phyloP scores from a whole-genome alignment of 2,329 filamentous ascomycete genomes.

The Fonsecaea multimorphosa region DNA sequence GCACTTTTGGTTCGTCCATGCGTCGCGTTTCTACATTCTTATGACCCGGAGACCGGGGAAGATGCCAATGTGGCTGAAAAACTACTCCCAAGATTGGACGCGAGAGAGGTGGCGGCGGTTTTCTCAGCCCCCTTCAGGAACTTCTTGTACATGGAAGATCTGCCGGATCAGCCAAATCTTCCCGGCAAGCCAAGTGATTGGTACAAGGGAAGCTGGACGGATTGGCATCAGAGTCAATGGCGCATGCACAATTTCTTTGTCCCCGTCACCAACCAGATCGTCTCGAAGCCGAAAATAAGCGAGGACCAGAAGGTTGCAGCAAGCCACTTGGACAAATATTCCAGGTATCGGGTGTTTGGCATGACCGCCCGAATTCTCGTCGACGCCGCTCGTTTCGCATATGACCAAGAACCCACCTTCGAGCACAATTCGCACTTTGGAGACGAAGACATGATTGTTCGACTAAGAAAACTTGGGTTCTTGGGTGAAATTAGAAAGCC shows the following conservation, averaged over 20 bases:
- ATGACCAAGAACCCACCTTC: conserved; percentile 81
- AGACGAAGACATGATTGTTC: conserved; percentile 69
- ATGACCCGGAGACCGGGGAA: conserved; percentile 52
- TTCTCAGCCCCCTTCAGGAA: conserved; percentile 89
- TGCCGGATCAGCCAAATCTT: conserved; percentile 51
- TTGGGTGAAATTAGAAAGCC: conserved; percentile 59
- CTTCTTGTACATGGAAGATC: conserved; percentile 71
- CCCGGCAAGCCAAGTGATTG: conserved; percentile 66
- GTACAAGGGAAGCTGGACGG: conserved; percentile 84
- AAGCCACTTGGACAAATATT: conserved; percentile 52
- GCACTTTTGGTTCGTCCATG: conserved; percentile 76
- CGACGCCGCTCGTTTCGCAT: conserved; percentile 84
- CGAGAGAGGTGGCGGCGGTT: conserved; percentile 89
- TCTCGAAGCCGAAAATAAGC: conserved; percentile 63
- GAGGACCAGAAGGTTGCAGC: conserved; percentile 52
- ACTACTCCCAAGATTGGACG: conserved; percentile 81
- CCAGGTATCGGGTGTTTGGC: conserved; percentile 84
- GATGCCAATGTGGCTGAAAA: conserved; percentile 67
- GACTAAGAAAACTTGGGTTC: conserved; percentile 62
- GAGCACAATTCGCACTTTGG: conserved; percentile 71
- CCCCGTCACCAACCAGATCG: conserved; percentile 72
- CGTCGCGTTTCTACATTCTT: conserved; percentile 76
- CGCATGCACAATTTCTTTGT: conserved; percentile 91
- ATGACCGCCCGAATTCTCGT: conserved; percentile 93
- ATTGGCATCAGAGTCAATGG: conserved; percentile 81